Conservation (phyloP, 1,284 basidiomycete species). For the Boletus semigastroideus region DNA sequence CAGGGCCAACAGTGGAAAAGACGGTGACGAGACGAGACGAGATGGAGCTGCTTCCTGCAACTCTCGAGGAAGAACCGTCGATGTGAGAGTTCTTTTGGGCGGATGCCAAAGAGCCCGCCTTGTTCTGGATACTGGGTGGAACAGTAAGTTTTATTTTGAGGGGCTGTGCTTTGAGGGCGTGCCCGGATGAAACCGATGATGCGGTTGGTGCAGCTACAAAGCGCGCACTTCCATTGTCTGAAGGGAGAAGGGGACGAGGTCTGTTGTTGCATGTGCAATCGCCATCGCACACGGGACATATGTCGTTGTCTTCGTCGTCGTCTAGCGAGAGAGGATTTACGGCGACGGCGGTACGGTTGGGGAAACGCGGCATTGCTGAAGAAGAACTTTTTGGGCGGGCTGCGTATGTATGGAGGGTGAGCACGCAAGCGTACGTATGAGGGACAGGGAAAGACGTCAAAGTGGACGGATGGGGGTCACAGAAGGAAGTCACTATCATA, state of each 20-base stretch:
- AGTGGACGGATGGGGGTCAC: slow-evolving; percentile 19
- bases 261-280: slow-evolving; percentile 71
- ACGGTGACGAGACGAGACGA: slow-evolving; percentile 8
- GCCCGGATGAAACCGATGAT: slow-evolving; percentile 23
- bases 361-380: slow-evolving; percentile 65
- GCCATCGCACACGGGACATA: slow-evolving; percentile 83
- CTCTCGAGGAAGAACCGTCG: slow-evolving; percentile 17
- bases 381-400: slow-evolving; percentile 57
- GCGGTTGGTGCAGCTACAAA: slow-evolving; percentile 31
- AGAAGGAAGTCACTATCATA: slow-evolving; percentile 31
- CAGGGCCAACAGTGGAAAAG: slow-evolving; percentile 30
- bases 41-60: slow-evolving; percentile 18
- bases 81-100: slow-evolving; percentile 22
- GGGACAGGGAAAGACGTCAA: slow-evolving; percentile 24
- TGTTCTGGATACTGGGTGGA: slow-evolving; percentile 51
- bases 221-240: slow-evolving; percentile 28
- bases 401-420: slow-evolving; percentile 31
- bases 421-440: slow-evolving; percentile 26
- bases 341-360: slow-evolving; percentile 58
- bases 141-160: slow-evolving; percentile 78
- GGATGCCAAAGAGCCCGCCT: slow-evolving; percentile 33
- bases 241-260: slow-evolving; percentile 33
- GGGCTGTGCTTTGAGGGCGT: slow-evolving; percentile 36
- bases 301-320: slow-evolving; percentile 75
- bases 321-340: slow-evolving; percentile 36